Base-by-base conservation (phyloP, 2,329 filamentous ascomycete genomes). In the Ophiostoma montium region DNA sequence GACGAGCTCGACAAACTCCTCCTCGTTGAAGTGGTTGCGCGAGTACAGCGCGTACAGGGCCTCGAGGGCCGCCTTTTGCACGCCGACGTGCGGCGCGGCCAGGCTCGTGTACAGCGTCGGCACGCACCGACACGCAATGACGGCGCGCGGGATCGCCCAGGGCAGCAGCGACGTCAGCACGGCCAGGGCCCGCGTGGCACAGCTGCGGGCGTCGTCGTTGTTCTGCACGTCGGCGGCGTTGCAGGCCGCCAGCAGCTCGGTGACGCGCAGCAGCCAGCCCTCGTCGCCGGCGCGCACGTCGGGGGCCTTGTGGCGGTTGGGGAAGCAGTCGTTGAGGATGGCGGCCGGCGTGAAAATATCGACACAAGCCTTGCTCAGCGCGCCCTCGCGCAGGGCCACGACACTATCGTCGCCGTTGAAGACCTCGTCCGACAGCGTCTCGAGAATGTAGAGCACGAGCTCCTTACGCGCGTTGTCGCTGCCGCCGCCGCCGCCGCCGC, bases 341-440 rank as follows among this genome's bases (percentile, higher is more conserved):
- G 71, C 67, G 21, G 78, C 72, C 1, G 92, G 87, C 0, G 89
- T 94, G 63, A 95, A 94, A 53, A 96, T 88, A 63, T 96, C 92
- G 53, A 96, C 86, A 59, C 92, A 84, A 11, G 86, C 86, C 62
- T 87, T 85, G 61, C 88, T 94, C 53, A 98, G 75, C 49, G 86
- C 78, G 47, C 82, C 84, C 61, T 90, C 86, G 55, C 90, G 80
- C 58, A 95, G 69, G 15, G 84, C 84, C 13, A 90, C 88, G 5
- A 88, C 81, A 2, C 85, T 76, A 64, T 96, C 92, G 60, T 96
- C 92, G 33, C 86, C 80, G 56, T 84, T 86, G 67, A 96, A 95
- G 47, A 95, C 80, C 63, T 96, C 92, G 57, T 96, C 92, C 3
- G 90, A 94, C 32, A 98, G 72, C 16, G 84, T 89, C 67, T 96